Conservation (phyloP, 1,284 basidiomycete species). For the Apiotrichum akiyoshidainum region DNA sequence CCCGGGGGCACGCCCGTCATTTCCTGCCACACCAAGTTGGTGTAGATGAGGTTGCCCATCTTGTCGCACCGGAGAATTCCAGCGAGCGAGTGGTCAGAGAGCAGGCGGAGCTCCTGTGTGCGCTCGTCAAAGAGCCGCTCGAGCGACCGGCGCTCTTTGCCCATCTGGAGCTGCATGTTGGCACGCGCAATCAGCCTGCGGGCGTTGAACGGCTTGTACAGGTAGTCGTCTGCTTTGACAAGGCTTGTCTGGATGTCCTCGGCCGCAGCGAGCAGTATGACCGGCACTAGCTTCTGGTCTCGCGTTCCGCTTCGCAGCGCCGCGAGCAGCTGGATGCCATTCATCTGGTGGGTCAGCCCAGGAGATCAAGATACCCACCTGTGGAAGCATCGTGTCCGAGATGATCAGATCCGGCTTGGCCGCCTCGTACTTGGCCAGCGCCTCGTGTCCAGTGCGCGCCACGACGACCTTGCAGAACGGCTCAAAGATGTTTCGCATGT, state of each 20-base stretch:
- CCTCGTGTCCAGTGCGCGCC: constrained; percentile 50
- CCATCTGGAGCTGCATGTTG: constrained; percentile 26
- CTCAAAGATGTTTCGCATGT: constrained; percentile 44
- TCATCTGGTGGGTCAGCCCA: constrained; percentile 23
- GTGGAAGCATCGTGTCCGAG: constrained; percentile 53
- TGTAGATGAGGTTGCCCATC: constrained; percentile 29
- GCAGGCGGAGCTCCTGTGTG: constrained; percentile 34
- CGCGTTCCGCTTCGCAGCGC: constrained; percentile 24
- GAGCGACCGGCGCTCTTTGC: too few relatives aligned
- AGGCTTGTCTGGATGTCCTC: constrained; percentile 38
- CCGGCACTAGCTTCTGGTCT: constrained; percentile 28
- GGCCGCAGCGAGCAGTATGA: constrained; percentile 44
- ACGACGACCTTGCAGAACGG: constrained; percentile 50
- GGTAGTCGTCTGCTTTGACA: constrained; percentile 46
- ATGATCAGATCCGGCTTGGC: constrained; percentile 43
- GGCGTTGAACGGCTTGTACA: constrained; percentile 46
- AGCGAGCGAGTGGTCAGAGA: constrained; percentile 41
- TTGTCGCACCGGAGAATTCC: constrained; percentile 38
- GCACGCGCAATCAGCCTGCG: constrained; percentile 52
- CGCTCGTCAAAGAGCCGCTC: constrained; percentile 43
- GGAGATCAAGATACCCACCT: constrained; percentile 18
- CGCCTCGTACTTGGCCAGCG: constrained; percentile 38
- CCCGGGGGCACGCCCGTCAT: constrained; percentile 26
- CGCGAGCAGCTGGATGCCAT: constrained; percentile 35
- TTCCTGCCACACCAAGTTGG: constrained; percentile 36